Evolutionary conservation across 345 rosid genomes (phyloP).

Genomic region (Triadica sebifera): DNA sequence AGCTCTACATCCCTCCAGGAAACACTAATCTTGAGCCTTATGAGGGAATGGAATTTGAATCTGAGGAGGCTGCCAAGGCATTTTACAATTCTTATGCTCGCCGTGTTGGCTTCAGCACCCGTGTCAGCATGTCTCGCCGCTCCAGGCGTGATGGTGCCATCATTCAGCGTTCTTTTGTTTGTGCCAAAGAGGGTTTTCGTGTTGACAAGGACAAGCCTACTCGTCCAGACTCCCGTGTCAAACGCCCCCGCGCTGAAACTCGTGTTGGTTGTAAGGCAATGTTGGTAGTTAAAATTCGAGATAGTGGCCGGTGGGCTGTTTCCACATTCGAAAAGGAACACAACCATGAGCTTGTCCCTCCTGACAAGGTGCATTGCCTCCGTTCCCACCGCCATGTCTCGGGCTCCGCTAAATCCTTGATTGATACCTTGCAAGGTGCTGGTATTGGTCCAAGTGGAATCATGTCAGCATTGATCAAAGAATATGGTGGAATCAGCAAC

Average conservation of each 20-base stretch:
- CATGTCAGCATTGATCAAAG: slow-evolving; percentile 55
- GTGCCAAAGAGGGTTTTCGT: slow-evolving; percentile 62
- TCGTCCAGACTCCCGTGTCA: slow-evolving; percentile 15
- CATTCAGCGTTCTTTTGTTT: slow-evolving; percentile 60
- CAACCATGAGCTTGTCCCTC: slow-evolving; percentile 57
- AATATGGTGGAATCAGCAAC: slow-evolving; percentile 53
- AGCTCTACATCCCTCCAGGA: slow-evolving; percentile 33
- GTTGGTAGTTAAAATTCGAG: slow-evolving; percentile 49
- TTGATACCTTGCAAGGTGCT: slow-evolving; percentile 60
- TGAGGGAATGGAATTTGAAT: slow-evolving; percentile 61
- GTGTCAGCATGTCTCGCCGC: slow-evolving; percentile 55
- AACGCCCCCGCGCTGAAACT: slow-evolving; percentile 50
- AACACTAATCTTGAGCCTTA: slow-evolving; percentile 52
- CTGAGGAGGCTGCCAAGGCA: slow-evolving; percentile 63
- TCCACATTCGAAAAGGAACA: slow-evolving; percentile 51
- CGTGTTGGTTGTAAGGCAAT: slow-evolving; percentile 59
- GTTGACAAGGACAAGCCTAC: slow-evolving; percentile 13
- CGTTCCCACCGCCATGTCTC: slow-evolving; percentile 57
- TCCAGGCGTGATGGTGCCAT: slow-evolving; percentile 65
- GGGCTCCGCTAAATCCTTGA: slow-evolving; percentile 56
- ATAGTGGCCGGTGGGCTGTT: slow-evolving; percentile 50
- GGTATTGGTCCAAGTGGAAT: slow-evolving; percentile 61
- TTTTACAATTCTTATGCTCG: slow-evolving; percentile 65
- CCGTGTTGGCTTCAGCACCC: slow-evolving; percentile 53
- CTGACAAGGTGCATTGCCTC: slow-evolving; percentile 54